phyloP scores from a whole-genome alignment of 129 eudicot genomes.

The Ambrosia artemisiifolia region DNA sequence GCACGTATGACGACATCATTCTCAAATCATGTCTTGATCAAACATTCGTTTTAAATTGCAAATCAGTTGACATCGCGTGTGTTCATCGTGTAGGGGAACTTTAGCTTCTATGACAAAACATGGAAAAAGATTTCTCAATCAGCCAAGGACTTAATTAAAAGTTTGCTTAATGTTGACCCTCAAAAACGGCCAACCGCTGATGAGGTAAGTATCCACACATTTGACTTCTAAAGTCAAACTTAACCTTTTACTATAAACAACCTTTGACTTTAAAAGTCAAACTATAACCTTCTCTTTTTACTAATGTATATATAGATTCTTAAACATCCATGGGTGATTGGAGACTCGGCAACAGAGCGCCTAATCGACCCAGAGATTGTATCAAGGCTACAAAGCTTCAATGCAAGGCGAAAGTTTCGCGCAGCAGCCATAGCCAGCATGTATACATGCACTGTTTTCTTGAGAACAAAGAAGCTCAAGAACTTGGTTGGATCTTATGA shows the following conservation, averaged over 20 bases:
- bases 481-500: conserved; percentile 73
- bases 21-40: not conserved
- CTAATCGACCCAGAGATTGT: conserved; percentile 77
- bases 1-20: conserved; percentile 33
- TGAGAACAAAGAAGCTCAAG: conserved; percentile 77
- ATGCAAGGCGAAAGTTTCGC: conserved; percentile 74
- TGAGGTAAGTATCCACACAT: conserved; percentile 36
- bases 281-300: not conserved
- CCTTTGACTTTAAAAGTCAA: not conserved
- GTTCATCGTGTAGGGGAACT: conserved; percentile 43
- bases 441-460: conserved; percentile 69
- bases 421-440: conserved; percentile 88
- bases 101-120: conserved; percentile 78
- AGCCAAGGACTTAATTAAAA: conserved; percentile 63
- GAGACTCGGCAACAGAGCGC: conserved; percentile 72
- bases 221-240: not conserved
- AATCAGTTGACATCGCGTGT: not conserved
- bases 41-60: not conserved
- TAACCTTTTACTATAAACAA: not conserved
- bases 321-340: conserved; percentile 76
- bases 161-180: conserved; percentile 67
- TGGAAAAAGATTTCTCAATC: conserved; percentile 83
- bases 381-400: conserved; percentile 63
- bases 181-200: conserved; percentile 63
- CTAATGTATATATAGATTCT: conserved; percentile 45